These are phyloP conservation scores for Capronia epimyces DNA, from an alignment of 2,329 filamentous ascomycete species.

Conservation along the genomic window DNA sequence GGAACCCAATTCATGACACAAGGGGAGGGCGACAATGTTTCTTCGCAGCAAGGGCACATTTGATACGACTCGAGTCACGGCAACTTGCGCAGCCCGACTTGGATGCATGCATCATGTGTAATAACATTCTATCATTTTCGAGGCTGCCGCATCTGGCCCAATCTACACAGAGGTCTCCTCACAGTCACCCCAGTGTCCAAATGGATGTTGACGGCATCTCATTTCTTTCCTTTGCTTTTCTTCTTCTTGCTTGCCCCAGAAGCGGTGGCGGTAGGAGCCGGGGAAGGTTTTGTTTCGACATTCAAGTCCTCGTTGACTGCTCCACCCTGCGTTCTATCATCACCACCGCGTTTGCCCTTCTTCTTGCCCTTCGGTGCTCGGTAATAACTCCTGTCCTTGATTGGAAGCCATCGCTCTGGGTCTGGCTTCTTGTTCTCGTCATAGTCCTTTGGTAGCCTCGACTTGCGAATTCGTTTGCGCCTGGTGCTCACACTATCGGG, in stretches of 20 bases:
- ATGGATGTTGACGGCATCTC: neutral
- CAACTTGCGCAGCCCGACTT: no score
- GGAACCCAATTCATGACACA: no score
- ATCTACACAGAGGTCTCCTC: neutral
- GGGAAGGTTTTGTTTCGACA: constrained; percentile 42
- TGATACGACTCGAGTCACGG: no score
- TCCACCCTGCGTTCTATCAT: constrained; percentile 79
- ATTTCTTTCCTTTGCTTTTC: constrained; percentile 47
- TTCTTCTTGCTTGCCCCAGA: constrained; percentile 44
- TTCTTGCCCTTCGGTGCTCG: constrained; percentile 76
- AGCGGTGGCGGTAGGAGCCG: constrained; percentile 31
- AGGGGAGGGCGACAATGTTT: no score
- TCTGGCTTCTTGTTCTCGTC: constrained; percentile 70
- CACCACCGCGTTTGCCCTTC: constrained; percentile 74
- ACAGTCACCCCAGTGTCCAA: no score
- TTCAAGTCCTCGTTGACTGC: constrained; percentile 65
- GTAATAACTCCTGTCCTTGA: constrained; percentile 83
- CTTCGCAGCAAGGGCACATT: no score
- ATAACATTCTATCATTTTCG: neutral
- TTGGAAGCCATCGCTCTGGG: constrained; percentile 85
- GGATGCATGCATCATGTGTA: neutral
- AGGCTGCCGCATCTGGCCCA: neutral
- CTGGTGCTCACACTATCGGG: constrained; percentile 34
- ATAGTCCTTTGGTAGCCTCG: constrained; percentile 45
- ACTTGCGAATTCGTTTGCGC: constrained; percentile 43